Evolutionary conservation across 1,139 yeast species (phyloP), one percentile per base, ranked within the genome.

Genomic region (Sugiyamaella japonica): DNA sequence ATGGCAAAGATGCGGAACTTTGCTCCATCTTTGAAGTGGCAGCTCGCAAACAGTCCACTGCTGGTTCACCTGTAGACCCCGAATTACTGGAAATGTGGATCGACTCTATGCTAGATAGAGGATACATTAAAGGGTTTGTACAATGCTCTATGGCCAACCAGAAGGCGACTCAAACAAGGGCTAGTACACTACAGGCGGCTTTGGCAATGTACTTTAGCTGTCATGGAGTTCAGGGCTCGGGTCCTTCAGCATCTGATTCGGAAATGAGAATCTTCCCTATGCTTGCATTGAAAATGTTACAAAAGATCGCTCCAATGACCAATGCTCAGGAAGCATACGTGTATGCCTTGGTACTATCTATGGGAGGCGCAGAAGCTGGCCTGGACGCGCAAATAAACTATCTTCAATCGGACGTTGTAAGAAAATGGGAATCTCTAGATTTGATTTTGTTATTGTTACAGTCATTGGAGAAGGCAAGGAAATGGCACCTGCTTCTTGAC

Each of bases 241-340:
- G 23, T 8, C 45, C 45, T 12, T 31, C 39, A 7, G 51, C 51
- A 10, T 20, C 46, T 6, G 72, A 73, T 2, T 69, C 78, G 50
- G 82, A 78, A 56, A 66, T 69, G 51, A 70, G 68, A 25, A 70
- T 86, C 39, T 83, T 78, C 60, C 82, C 84, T 2, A 74, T 76
- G 57, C 72, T 88, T 46, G 93, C 88, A 0, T 62, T 74, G 52
- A 79, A 83, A 59, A 64, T 84, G 57, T 66, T 84, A 12, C 83
- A 80, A 36, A 68, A 71, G 15, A 63, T 76, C 20, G 68, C 71
- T 37, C 84, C 86, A 1, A 66, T 73, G 40, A 63, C 67, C 37
- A 73, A 71, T 23, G 78, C 85, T 10, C 90, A 86, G 59, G 90
- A 87, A 57, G 71, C 78, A 2, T 87, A 69, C 60, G 78, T 87